These are phyloP conservation scores for Boletus fagicola DNA, from an alignment of 768 basidiomycete species.

Conservation along the genomic window DNA sequence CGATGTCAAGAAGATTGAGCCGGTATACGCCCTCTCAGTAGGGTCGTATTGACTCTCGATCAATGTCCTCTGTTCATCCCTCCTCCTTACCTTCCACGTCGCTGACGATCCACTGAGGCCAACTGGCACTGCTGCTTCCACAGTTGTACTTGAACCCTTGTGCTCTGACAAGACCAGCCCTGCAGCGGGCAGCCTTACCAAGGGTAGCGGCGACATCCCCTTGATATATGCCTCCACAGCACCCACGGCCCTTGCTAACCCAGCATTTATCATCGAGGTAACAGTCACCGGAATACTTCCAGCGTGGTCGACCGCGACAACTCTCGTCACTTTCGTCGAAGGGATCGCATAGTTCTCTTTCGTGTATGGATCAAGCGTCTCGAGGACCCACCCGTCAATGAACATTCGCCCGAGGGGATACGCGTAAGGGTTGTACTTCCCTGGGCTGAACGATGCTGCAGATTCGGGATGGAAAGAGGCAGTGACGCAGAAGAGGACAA, in stretches of 20 bases:
- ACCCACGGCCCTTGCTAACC: conserved; percentile 68
- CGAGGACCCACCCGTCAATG: conserved; percentile 93
- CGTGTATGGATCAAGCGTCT: conserved; percentile 94
- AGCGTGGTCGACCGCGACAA: conserved; percentile 83
- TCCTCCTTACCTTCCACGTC: conserved; percentile 57
- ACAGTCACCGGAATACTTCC: conserved; percentile 82
- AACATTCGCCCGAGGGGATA: conserved; percentile 80
- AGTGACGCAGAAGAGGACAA: conserved; percentile 78
- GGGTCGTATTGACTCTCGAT: conserved; percentile 54
- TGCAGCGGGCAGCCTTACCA: conserved; percentile 65
- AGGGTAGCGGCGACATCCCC: conserved; percentile 59
- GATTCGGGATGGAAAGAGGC: conserved; percentile 78
- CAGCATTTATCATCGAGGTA: conserved; percentile 81
- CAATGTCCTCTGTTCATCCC: conserved; percentile 57
- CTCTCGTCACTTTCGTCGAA: conserved; percentile 81
- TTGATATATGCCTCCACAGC: conserved; percentile 75
- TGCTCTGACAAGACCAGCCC: conserved; percentile 58
- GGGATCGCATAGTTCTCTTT: conserved; percentile 93
- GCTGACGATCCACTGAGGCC: conserved; percentile 30
- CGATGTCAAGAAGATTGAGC: conserved; percentile 46
- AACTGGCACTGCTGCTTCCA: conserved; percentile 34
- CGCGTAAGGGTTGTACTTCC: conserved; percentile 72
- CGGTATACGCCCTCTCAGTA: conserved; percentile 49
- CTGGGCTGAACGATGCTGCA: conserved; percentile 48
- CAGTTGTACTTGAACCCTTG: conserved; percentile 31